These are phyloP conservation scores for Beauveria rudraprayagi DNA, from an alignment of 2,329 filamentous ascomycete genomes.

Conservation along the genomic window DNA sequence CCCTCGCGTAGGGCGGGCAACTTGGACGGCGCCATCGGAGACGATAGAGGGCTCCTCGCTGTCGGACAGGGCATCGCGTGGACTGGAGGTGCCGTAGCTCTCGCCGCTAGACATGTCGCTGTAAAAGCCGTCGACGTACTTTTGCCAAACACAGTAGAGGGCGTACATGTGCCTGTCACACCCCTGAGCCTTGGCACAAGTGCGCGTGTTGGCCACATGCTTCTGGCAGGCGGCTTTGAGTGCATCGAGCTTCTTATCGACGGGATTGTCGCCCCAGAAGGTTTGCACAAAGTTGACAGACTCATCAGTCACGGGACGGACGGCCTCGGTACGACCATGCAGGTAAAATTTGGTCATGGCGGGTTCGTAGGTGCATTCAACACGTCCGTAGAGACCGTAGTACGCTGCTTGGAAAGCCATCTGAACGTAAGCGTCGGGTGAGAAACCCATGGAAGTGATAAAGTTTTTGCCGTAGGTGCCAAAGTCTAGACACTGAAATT, in stretches of 20 bases:
- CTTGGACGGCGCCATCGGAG: slow-evolving; percentile 25
- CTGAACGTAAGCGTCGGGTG: slow-evolving; percentile 93
- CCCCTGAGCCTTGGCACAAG: slow-evolving; percentile 83
- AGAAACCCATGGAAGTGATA: slow-evolving; percentile 94
- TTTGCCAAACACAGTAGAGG: slow-evolving; percentile 90
- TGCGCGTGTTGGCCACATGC: slow-evolving; percentile 70
- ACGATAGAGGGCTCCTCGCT: slow-evolving; percentile 27
- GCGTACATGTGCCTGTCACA: slow-evolving; percentile 92
- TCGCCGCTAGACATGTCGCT: slow-evolving; percentile 42
- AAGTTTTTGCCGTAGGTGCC: slow-evolving; percentile 89
- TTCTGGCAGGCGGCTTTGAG: slow-evolving; percentile 76
- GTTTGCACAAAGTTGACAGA: slow-evolving; percentile 82
- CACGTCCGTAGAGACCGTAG: slow-evolving; percentile 87
- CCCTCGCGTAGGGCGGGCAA: slow-evolving; percentile 30
- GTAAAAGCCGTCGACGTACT: slow-evolving; percentile 67
- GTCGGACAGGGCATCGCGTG: slow-evolving; percentile 33
- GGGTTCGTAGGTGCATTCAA: slow-evolving; percentile 94
- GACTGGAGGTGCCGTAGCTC: slow-evolving; percentile 58
- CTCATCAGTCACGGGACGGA: slow-evolving; percentile 76
- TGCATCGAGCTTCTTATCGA: slow-evolving; percentile 75
- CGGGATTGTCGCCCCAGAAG: slow-evolving; percentile 88
- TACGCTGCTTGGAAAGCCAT: slow-evolving; percentile 99
- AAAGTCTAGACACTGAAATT: slow-evolving; percentile 90
- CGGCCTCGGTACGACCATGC: slow-evolving; percentile 90
- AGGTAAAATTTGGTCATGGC: slow-evolving; percentile 96